A percentile compares a stretch with the other conserved stretches of the same genome.
phyloP scores from a whole-genome alignment of 345 rosid species.

The Arabidopsis thaliana region TAIR10.1 NC_003070.9:18080501-18081000 shows the following conservation, averaged over 20 bases:
- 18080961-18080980: background rate
- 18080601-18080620: slow-evolving; percentile 32
- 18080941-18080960: slow-evolving; percentile 13
- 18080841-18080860: slow-evolving; percentile 37
- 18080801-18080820: slow-evolving; percentile 28
- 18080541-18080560: slow-evolving; percentile 45
- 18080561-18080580: slow-evolving; percentile 44
- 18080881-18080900: slow-evolving; percentile 31
- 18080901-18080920: slow-evolving; percentile 25
- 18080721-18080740: slow-evolving; percentile 20
- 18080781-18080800: slow-evolving; percentile 28
- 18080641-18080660: slow-evolving; percentile 28
- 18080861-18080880: slow-evolving; percentile 15
- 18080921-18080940: slow-evolving; percentile 10
- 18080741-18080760: slow-evolving; percentile 3
- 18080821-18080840: slow-evolving; percentile 24
- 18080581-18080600: slow-evolving; percentile 38
- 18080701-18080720: slow-evolving; percentile 13
- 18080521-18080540: slow-evolving; percentile 29
- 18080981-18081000: slow-evolving; percentile 23
- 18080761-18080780: slow-evolving; percentile 32
- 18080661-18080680: slow-evolving; percentile 3
- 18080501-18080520: no score
- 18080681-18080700: slow-evolving; percentile 23
- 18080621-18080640: background rate